Evolutionary conservation across 1,139 yeast species (phyloP).

Genomic region (Candida neerlandica): DNA sequence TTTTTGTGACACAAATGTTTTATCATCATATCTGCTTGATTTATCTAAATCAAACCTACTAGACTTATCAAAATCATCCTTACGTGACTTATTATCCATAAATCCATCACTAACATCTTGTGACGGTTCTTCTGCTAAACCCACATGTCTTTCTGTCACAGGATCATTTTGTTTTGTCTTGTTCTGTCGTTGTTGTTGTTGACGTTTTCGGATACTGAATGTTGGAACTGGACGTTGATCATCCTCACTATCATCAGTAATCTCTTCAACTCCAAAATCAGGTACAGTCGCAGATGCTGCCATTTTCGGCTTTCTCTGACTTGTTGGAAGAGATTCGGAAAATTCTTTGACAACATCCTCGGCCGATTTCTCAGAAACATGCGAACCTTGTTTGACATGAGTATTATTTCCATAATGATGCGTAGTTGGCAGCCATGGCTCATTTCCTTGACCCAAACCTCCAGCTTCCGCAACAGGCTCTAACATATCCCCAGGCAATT

Average conservation of each 20-base stretch:
- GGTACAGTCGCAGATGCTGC: slow-evolving; percentile 20
- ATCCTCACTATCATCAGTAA: slow-evolving; percentile 33
- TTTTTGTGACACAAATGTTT: slow-evolving; percentile 5
- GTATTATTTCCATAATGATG: neutral
- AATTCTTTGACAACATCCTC: slow-evolving; percentile 16
- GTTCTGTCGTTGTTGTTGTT: slow-evolving; percentile 3
- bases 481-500: slow-evolving; percentile 16
- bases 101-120: neutral
- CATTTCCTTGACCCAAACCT: slow-evolving; percentile 26
- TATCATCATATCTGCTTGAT: slow-evolving; percentile 3
- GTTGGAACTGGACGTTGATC: slow-evolving; percentile 18
- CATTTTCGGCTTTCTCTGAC: slow-evolving; percentile 6
- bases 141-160: neutral
- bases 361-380: slow-evolving; percentile 9
- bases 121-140: neutral
- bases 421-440: slow-evolving; percentile 10
- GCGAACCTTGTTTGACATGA: slow-evolving; percentile 9
- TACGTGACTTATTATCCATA: slow-evolving; percentile 3
- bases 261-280: slow-evolving; percentile 46
- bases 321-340: slow-evolving; percentile 14
- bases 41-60: slow-evolving; percentile 2
- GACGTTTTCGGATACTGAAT: slow-evolving; percentile 8
- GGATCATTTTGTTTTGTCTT: neutral
- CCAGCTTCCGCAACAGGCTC: slow-evolving; percentile 33
- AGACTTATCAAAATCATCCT: slow-evolving; percentile 3